phyloP scores from a whole-genome alignment of 495 filamentous ascomycete genomes.

The Cryomyces minteri region DNA sequence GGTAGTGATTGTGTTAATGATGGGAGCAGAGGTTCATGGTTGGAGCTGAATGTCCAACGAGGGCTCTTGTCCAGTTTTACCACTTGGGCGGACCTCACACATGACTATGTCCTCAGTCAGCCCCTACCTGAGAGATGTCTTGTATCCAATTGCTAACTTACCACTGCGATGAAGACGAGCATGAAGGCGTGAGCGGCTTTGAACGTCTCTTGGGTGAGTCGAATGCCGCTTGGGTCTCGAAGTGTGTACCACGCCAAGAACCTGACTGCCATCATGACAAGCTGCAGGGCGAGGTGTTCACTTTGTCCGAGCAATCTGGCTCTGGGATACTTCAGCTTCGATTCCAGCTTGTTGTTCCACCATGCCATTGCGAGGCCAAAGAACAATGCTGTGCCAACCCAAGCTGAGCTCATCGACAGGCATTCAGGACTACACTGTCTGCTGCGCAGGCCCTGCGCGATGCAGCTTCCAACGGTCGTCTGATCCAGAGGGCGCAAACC shows the following conservation, averaged over 20 bases:
- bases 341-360: slow-evolving; percentile 59
- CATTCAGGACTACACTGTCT: slow-evolving; percentile 2
- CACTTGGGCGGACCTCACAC: slow-evolving; percentile 4
- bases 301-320: slow-evolving; percentile 44
- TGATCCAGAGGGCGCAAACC: slow-evolving; percentile 9
- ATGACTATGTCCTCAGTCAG: too few relatives aligned
- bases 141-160: not conserved
- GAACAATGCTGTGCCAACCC: slow-evolving; percentile 20
- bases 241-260: slow-evolving; percentile 32
- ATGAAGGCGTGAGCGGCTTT: slow-evolving; percentile 38
- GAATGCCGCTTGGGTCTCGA: slow-evolving; percentile 26
- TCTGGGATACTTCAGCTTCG: slow-evolving; percentile 42
- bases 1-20: too few relatives aligned
- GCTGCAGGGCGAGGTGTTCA: slow-evolving; percentile 52
- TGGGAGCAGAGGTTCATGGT: too few relatives aligned
- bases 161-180: slow-evolving; percentile 18
- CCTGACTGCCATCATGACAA: slow-evolving; percentile 39
- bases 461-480: slow-evolving; percentile 4
- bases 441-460: slow-evolving; percentile 4
- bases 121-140: too few relatives aligned
- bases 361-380: slow-evolving; percentile 40
- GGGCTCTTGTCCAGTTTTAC: slow-evolving; percentile 17
- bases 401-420: slow-evolving; percentile 15
- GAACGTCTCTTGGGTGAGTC: slow-evolving; percentile 21
- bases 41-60: not conserved